A percentile compares a stretch with the other conserved stretches of the same genome.
phyloP scores from a whole-genome alignment of 805 yeast genomes.

The Diddensiella caesifluorescens region DNA sequence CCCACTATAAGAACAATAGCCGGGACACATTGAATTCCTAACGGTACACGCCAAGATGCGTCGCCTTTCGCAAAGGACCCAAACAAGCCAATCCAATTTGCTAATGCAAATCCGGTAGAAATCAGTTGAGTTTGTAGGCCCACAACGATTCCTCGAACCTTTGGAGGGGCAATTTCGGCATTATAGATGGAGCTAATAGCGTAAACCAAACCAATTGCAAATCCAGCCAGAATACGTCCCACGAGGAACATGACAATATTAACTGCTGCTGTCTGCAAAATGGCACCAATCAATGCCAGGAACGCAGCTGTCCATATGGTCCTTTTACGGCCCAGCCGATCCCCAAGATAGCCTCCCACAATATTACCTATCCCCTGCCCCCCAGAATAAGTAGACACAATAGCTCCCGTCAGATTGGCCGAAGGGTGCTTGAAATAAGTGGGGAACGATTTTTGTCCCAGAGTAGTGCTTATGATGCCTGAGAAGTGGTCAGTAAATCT shows the following conservation, averaged over 20 bases:
- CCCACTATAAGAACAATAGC: conserved; percentile 24
- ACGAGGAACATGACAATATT: conserved; percentile 52
- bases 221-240: conserved; percentile 46
- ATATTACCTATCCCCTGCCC: background rate
- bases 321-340: background rate
- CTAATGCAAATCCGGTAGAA: background rate
- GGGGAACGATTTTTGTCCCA: conserved; percentile 12
- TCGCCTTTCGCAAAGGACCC: conserved; percentile 46
- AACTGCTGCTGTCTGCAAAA: conserved; percentile 59
- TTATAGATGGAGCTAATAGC: conserved; percentile 45
- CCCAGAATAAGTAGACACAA: conserved; percentile 32
- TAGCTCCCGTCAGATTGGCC: conserved; percentile 8
- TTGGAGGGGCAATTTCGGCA: conserved; percentile 47
- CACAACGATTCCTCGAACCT: conserved; percentile 30
- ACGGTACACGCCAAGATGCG: conserved; percentile 63
- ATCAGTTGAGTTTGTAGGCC: background rate
- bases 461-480: conserved; percentile 9
- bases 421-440: conserved; percentile 5
- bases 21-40: conserved; percentile 61
- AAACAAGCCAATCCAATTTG: conserved; percentile 51
- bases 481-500: too few species aligned
- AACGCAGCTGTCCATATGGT: background rate
- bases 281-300: conserved; percentile 48
- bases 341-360: background rate
- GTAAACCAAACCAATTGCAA: conserved; percentile 40